These are phyloP conservation scores for Colletotrichum lentis DNA, from an alignment of 2,329 filamentous ascomycete genomes.

Conservation along the genomic window DNA sequence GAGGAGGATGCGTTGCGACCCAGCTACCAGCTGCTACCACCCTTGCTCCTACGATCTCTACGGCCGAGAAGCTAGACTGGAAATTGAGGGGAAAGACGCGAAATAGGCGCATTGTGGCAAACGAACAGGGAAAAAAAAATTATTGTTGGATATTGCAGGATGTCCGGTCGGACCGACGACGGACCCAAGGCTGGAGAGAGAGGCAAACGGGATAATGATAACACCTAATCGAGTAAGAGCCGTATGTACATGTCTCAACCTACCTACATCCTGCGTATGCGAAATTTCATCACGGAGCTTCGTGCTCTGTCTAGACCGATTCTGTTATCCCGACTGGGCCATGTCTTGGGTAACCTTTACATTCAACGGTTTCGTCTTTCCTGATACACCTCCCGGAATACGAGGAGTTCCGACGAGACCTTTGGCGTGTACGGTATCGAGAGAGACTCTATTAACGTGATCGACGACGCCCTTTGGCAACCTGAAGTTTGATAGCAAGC, in stretches of 20 bases:
- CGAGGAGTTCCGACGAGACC: conserved; percentile 14
- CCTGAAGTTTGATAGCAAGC: background rate
- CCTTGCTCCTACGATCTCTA: conserved; percentile 15
- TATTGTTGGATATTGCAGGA: background rate
- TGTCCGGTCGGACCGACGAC: background rate
- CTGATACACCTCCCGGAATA: conserved; percentile 5
- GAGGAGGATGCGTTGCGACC: conserved; percentile 10
- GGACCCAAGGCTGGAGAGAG: too few relatives aligned
- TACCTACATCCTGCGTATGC: conserved; percentile 7
- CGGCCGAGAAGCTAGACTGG: conserved; percentile 20
- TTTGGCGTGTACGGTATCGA: conserved; percentile 1
- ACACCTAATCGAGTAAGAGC: conserved; percentile 26
- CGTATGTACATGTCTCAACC: conserved; percentile 26
- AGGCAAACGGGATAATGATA: conserved; percentile 20
- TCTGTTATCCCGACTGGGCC: conserved; percentile 1
- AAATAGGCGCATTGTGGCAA: conserved; percentile 15
- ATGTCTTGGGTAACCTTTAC: conserved; percentile 19
- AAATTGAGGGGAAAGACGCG: background rate
- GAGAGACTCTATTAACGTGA: conserved; percentile 10
- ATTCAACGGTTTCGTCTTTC: background rate
- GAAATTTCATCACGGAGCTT: conserved; percentile 31
- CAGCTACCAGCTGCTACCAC: background rate
- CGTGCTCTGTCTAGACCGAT: conserved; percentile 10
- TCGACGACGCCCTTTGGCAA: background rate
- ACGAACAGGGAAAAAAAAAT: background rate